Evolutionary conservation across 495 filamentous ascomycete genomes (phyloP), one percentile per base, ranked within the genome.

Genomic region (Echria macrotheca): DNA sequence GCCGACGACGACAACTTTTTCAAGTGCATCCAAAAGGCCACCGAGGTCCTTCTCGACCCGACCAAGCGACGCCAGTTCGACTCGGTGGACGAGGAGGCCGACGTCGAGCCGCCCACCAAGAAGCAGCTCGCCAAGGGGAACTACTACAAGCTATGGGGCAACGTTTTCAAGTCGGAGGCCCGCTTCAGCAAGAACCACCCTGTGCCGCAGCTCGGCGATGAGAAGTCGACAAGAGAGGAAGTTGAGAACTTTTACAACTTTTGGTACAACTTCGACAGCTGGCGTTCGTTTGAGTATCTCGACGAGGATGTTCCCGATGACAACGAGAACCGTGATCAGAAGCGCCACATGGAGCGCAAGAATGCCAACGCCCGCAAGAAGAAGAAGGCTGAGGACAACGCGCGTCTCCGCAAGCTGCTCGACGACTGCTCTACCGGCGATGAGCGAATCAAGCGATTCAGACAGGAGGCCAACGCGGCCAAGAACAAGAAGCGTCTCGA

Each of bases 11-110:
- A 98, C 71, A 86, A 83, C 59, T 98, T 98, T 79, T 98, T 98
- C 85, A 98, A 98, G 79, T 98, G 93, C 70, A 98, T 98, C 67
- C 93, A 98, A 75, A 96, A 95, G 68, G 93, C 93, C 50, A 91
- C 84, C 60, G 93, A 98, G 64, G 75, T 96, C 47, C 86, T 98
- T 14, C 77, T 86, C 32, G 93, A 98, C 75, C 90, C 93, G 32
- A 76, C 81, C 65, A 95, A 88, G 73, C 89, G 94, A 50, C 85
- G 91, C 32, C 93, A 98, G 70, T 98, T 84, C 72, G 93, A 98
- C 67, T 95, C 88, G 42, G 89, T 96, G 18, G 93, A 98, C 64
- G 89, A 95, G 71, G 82, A 76, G 55, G 93, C 94, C 52, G 86
- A 97, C 39, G 80, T 93, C 43, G 89, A 95, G 57, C 85, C 90